Conservation (phyloP, 352 stramenopile species). For the Pythium biforme region DNA sequence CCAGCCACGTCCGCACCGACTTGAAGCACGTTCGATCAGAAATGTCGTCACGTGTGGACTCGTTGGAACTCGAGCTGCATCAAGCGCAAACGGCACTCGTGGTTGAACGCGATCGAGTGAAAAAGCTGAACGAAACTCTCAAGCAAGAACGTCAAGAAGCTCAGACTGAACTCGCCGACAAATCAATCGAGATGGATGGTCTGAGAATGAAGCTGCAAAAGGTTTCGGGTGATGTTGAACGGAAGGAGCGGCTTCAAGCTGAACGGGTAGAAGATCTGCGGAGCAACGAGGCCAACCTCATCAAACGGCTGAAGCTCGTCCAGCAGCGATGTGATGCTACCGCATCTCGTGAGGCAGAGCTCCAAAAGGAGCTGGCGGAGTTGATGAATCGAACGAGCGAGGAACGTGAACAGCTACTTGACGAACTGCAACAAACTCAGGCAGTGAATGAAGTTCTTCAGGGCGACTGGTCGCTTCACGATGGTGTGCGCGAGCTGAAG, state of each 20-base stretch:
- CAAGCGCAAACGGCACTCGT: conserved; percentile 22
- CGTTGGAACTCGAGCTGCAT: conserved; percentile 24
- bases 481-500: conserved; percentile 23
- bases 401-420: conserved; percentile 54
- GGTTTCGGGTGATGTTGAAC: conserved; percentile 15
- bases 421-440: conserved; percentile 25
- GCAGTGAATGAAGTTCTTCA: conserved; percentile 23
- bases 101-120: conserved; percentile 24
- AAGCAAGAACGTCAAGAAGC: conserved; percentile 18
- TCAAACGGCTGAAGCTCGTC: conserved; percentile 28
- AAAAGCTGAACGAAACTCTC: conserved; percentile 22
- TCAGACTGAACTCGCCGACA: conserved; percentile 18
- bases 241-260: conserved; percentile 20
- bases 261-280: conserved; percentile 25
- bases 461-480: conserved; percentile 22
- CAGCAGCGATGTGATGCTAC: conserved; percentile 27
- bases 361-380: conserved; percentile 50
- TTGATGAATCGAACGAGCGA: conserved; percentile 38
- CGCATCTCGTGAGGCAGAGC: conserved; percentile 32
- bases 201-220: conserved; percentile 19
- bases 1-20: conserved; percentile 3
- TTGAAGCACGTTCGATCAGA: conserved; percentile 23
- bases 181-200: conserved; percentile 13
- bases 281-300: conserved; percentile 30
- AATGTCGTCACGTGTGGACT: conserved; percentile 20